Percentiles rank a stretch among this genome's conserved stretches.
phyloP scores from a whole-genome alignment of 345 rosid genomes.

The Salix brachista region DNA sequence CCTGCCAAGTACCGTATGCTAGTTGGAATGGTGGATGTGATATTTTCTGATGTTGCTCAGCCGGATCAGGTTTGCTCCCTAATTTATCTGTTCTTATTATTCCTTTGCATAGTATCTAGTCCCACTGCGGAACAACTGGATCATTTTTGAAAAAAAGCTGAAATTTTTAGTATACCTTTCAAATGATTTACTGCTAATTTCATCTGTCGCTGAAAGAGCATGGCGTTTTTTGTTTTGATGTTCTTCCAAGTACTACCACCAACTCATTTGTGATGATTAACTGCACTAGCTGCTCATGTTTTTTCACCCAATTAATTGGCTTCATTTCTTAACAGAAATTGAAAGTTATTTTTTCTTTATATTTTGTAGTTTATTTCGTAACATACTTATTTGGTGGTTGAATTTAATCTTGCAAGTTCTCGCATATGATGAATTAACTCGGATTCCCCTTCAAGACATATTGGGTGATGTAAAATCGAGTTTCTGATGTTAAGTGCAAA shows the following conservation, averaged over 20 bases:
- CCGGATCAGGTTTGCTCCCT: conserved; percentile 86
- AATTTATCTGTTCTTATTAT: not conserved
- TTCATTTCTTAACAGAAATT: not conserved
- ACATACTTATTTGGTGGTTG: not conserved
- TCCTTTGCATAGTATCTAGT: not conserved
- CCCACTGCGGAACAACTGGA: not conserved
- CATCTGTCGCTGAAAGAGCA: too few relatives aligned
- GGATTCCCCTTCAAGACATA: conserved; percentile 59
- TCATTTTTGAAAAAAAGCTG: not conserved
- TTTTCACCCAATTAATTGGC: not conserved
- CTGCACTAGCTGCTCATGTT: not conserved
- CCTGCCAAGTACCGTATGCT: conserved; percentile 96
- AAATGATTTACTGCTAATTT: too few relatives aligned
- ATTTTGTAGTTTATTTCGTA: not conserved
- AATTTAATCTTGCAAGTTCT: not conserved
- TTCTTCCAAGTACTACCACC: not conserved
- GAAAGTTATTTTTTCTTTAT: not conserved
- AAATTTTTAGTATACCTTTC: not conserved
- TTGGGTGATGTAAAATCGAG: conserved; percentile 56
- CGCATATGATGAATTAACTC: conserved; percentile 49
- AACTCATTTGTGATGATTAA: not conserved
- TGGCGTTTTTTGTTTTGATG: not conserved
- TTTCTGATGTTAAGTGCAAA: conserved; percentile 45
- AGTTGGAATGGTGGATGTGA: conserved; percentile 99
- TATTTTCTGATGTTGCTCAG: conserved; percentile 99